Evolutionary conservation across 108 stramenopile species (phyloP), one percentile per base, ranked within the genome.

Genomic region (Bacterosira constricta): DNA sequence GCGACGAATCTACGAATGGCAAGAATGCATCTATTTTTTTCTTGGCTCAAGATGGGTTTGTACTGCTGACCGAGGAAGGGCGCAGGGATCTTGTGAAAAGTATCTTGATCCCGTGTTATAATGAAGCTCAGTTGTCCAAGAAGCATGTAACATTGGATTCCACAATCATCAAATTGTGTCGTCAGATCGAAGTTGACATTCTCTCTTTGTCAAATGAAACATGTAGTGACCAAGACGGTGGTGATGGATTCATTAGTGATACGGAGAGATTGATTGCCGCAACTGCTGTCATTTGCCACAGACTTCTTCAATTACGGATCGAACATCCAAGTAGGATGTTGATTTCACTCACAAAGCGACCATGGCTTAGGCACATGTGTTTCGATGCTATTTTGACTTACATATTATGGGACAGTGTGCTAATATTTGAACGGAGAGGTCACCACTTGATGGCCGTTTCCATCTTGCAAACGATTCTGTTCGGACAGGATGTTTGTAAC

Each of bases 301-400:
- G 85, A 39, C 36, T 90, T 44, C 73, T 94, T 13, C 52, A 70
- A 32, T 20, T 53, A 41, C 64, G 86, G 8, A 57, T 79, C 38
- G 27, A 49, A 9, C 44, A 57, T 32, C 29, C 55, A 34, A 20
- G 6, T 15, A 36, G 54, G 9, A 63, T 73, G 23, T 15, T 85
- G 37, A 6, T 10, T 13, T 35, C 37, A 2, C 68, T 80, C 7
- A 9, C 41, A 0, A 29, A 27, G 26, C 50, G 83, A 55, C 90
- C 90, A 35, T 94, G 93, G 93, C 81, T 94, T 12, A 74, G 93
- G 35, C 93, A 94, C 50, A 30, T 94, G 63, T 71, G 75, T n/a
- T 86, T 86, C 79, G 93, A 94, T 69, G 82, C 85, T 8, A 82
- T 85, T 30, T 42, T 92, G 18, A 72, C 88, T 6, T 94, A 89